Percentiles rank a stretch among this genome's conserved stretches.
Conservation (phyloP, 805 yeast genomes). For the Saccharomycopsis sp. region DNA sequence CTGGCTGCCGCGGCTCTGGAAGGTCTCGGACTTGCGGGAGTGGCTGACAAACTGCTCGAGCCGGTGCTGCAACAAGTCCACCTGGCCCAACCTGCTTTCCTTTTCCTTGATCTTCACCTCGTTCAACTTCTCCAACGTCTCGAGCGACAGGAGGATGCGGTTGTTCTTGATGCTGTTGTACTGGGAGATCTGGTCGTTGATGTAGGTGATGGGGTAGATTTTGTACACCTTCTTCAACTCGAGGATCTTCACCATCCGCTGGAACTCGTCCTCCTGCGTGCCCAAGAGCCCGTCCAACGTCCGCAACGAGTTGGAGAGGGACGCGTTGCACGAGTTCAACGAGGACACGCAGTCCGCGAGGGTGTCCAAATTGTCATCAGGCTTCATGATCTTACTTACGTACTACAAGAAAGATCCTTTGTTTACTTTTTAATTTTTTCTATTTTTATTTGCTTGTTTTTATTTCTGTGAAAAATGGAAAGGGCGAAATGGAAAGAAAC, state of each 20-base stretch:
- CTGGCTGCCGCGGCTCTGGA: not conserved
- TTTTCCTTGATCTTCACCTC: slow-evolving; percentile 16
- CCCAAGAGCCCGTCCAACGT: slow-evolving; percentile 13
- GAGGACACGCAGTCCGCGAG: slow-evolving; percentile 15
- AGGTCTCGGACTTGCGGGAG: not conserved
- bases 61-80: slow-evolving; percentile 16
- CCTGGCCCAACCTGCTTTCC: slow-evolving; percentile 15
- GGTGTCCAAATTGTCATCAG: slow-evolving; percentile 14
- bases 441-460: no score
- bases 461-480: no score
- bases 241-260: slow-evolving; percentile 14
- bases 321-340: slow-evolving; percentile 14
- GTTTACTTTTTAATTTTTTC: no score
- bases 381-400: no score
- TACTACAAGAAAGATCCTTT: no score
- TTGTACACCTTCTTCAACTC: slow-evolving; percentile 17
- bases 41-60: slow-evolving; percentile 18
- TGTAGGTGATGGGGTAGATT: slow-evolving; percentile 18
- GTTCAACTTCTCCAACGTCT: slow-evolving; percentile 16
- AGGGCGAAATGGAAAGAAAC: no score
- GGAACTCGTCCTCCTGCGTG: slow-evolving; percentile 12
- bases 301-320: slow-evolving; percentile 5
- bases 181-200: slow-evolving; percentile 19
- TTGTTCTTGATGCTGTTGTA: slow-evolving; percentile 18
- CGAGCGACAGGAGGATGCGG: slow-evolving; percentile 19